These are phyloP conservation scores for Xylaria sp. DNA, from an alignment of 2,329 filamentous ascomycete genomes.

Conservation along the genomic window DNA sequence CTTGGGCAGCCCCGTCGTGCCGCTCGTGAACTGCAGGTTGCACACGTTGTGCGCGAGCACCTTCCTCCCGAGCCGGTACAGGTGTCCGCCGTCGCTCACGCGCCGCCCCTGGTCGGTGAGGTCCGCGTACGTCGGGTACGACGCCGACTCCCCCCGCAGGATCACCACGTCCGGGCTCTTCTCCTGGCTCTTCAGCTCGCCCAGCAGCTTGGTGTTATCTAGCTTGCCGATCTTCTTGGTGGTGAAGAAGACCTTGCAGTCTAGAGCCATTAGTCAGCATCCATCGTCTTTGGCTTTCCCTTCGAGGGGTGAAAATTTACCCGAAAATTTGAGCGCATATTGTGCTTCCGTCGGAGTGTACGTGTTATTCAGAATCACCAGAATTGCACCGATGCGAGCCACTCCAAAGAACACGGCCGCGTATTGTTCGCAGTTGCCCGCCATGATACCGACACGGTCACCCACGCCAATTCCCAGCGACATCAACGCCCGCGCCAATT, in stretches of 20 bases:
- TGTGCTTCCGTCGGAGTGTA: constrained; percentile 75
- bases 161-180: constrained; percentile 59
- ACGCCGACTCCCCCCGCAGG: constrained; percentile 55
- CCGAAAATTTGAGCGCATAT: constrained; percentile 71
- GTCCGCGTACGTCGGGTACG: constrained; percentile 62
- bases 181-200: constrained; percentile 51
- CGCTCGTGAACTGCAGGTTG: constrained; percentile 75
- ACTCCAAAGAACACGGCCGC: constrained; percentile 74
- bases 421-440: constrained; percentile 82
- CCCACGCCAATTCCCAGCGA: constrained; percentile 68
- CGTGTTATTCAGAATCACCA: constrained; percentile 82
- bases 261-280: constrained; percentile 42
- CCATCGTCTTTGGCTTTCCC: not conserved
- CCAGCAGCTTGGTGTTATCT: constrained; percentile 63
- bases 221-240: constrained; percentile 68
- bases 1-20: constrained; percentile 74
- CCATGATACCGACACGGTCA: constrained; percentile 76
- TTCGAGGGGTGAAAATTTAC: constrained; percentile 42
- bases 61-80: constrained; percentile 56
- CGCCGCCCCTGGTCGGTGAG: constrained; percentile 56
- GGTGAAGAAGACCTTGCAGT: constrained; percentile 74
- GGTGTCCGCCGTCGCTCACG: constrained; percentile 48
- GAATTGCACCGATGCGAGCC: constrained; percentile 65
- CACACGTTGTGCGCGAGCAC: constrained; percentile 69
- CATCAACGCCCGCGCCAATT: constrained; percentile 66